Base-by-base conservation (phyloP, 2,329 filamentous ascomycete genomes). In the Fusarium continuum region DNA sequence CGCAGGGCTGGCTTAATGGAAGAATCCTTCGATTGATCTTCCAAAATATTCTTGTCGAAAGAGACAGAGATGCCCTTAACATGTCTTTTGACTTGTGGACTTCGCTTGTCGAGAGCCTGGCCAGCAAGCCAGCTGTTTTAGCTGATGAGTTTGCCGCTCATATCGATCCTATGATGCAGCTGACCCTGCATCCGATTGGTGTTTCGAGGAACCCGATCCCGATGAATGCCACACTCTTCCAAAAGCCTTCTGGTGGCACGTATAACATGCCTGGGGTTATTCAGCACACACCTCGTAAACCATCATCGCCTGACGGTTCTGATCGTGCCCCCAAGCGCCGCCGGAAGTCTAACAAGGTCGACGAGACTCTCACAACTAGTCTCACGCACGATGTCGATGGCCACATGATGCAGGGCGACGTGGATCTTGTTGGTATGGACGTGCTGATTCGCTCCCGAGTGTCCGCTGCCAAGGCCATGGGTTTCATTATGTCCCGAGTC, bases 371-470 rank as follows among this genome's bases (percentile, higher is more conserved):
- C 2, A 79, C 85, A 2, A 78, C 84, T 5, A 85, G 80, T n/a
- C 80, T 90, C n/a, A 86, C 90, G 2, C 95, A 99, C 76, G 97
- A 99, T 75, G 92, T 99, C 16, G 95, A 99, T 74, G 95, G 93
- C 9, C 93, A 96, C 68, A 97, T 99, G 90, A 93, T 99, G 81
- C 91, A 94, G 73, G 95, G 96, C 46, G 96, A 99, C 71, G 89
- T 98, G 40, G 96, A 99, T 72, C 83, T 99, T 35, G 93, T 99
- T 22, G 93, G 95, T 26, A 86, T 91, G 70, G 95, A 99, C 58
- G 89, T 89, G 7, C 86, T 99, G 75, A 87, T 98, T 44, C 88
- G 94, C 60, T 97, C 93, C 8, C 91, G 94, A 67, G 89, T 96
- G n/a, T 91, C 88, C 56, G 92, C 93, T 11, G 91, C 94, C 17